These are phyloP conservation scores for Metschnikowia hibisci DNA, from an alignment of 805 yeast species.

Conservation along the genomic window DNA sequence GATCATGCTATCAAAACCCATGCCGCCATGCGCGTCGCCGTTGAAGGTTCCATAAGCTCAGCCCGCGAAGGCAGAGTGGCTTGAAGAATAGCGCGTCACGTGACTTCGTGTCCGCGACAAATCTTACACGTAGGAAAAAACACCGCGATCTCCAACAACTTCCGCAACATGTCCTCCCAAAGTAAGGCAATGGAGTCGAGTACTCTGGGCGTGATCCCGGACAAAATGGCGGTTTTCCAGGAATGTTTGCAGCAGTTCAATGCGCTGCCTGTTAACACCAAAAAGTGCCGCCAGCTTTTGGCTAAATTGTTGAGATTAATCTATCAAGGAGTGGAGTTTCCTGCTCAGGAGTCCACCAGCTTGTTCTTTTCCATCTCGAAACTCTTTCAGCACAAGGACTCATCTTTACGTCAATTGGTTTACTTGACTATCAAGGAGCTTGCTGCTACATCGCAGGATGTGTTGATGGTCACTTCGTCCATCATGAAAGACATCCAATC, in stretches of 20 bases:
- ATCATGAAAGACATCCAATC: conserved; percentile 97
- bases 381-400: conserved; percentile 87
- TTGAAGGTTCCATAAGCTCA: too few relatives aligned
- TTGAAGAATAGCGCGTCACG: conserved; percentile 9
- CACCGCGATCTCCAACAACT: conserved; percentile 10
- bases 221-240: conserved; percentile 96
- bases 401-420: conserved; percentile 85
- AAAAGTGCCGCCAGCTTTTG: conserved; percentile 76
- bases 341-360: conserved; percentile 84
- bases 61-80: too few relatives aligned
- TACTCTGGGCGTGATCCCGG: conserved; percentile 62
- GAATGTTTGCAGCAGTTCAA: conserved; percentile 92
- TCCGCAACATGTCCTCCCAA: conserved; percentile 65
- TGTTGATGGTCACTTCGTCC: conserved; percentile 95
- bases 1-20: too few relatives aligned
- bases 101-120: conserved; percentile 14
- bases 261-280: conserved; percentile 84
- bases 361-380: conserved; percentile 92
- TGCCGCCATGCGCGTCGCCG: too few relatives aligned
- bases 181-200: conserved; percentile 77
- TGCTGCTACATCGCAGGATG: conserved; percentile 79
- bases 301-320: conserved; percentile 79
- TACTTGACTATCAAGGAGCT: conserved; percentile 93
- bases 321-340: conserved; percentile 83
- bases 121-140: conserved; percentile 18